A percentile compares a stretch with the other conserved stretches of the same genome.
Conservation (phyloP, 2,329 filamentous ascomycete species). For the Neoscytalidium dimidiatum region DNA sequence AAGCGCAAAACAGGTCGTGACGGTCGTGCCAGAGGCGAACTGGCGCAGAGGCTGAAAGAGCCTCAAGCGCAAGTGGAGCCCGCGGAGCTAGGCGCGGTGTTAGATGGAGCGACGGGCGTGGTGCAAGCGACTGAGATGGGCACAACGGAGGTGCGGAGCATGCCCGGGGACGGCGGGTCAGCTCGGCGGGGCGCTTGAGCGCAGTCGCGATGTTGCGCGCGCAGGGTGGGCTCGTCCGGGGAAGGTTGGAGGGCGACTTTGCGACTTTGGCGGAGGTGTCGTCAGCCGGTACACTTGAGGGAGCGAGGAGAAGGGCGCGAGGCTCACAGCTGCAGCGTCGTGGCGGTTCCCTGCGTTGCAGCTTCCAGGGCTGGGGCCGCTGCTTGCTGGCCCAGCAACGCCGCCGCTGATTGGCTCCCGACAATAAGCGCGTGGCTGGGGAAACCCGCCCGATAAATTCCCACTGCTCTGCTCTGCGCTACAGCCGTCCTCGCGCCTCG, state of each 20-base stretch:
- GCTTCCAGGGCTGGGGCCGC: constrained; percentile 7
- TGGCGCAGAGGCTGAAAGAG: neutral
- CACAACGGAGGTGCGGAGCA: constrained; percentile 8
- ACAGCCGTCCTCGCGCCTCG: neutral
- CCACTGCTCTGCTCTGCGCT: neutral
- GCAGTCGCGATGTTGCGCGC: neutral
- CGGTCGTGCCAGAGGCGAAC: constrained; percentile 6
- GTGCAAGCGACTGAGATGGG: neutral
- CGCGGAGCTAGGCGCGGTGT: neutral
- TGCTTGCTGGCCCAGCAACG: neutral
- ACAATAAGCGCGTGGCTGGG: neutral
- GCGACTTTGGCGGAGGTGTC: neutral
- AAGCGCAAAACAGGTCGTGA: constrained; percentile 1
- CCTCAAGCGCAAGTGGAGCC: neutral
- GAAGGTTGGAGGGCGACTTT: neutral
- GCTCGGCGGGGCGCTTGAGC: neutral
- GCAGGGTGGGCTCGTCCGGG: neutral
- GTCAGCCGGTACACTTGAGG: constrained; percentile 13
- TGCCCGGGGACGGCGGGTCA: neutral
- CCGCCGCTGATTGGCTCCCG: neutral
- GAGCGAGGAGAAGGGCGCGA: neutral
- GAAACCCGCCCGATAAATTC: neutral
- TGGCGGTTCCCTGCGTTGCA: constrained; percentile 13
- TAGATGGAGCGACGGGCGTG: neutral
- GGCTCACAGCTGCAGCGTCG: constrained; percentile 7